These are phyloP conservation scores for Hysterangium stoloniferum DNA, from an alignment of 768 basidiomycete species.

Conservation along the genomic window DNA sequence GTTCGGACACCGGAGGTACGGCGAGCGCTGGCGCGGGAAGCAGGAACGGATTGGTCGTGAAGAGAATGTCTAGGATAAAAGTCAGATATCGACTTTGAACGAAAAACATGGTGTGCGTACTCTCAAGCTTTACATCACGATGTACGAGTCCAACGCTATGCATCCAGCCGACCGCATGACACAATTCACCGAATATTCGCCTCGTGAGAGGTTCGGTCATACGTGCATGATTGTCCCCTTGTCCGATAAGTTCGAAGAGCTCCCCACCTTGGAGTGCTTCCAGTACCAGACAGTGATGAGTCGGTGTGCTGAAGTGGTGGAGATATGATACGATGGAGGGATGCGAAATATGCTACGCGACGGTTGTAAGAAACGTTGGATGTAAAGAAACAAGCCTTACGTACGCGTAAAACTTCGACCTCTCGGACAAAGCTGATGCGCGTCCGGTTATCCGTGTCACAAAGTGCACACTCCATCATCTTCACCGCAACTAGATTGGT, in stretches of 20 bases:
- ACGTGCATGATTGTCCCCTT: slow-evolving; percentile 25
- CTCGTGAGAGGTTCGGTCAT: slow-evolving; percentile 44
- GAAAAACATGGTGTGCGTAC: slow-evolving; percentile 25
- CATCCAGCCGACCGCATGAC: slow-evolving; percentile 78
- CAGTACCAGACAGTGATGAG: slow-evolving; percentile 72
- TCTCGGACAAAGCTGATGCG: slow-evolving; percentile 73
- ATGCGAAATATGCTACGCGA: slow-evolving; percentile 63
- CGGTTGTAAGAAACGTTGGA: slow-evolving; percentile 3
- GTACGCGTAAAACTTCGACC: slow-evolving; percentile 74
- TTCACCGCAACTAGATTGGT: slow-evolving; percentile 46
- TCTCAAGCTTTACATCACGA: slow-evolving; percentile 77
- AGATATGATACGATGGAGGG: slow-evolving; percentile 71
- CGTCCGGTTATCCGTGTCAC: slow-evolving; percentile 42
- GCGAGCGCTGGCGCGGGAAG: slow-evolving; percentile 25
- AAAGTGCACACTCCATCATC: slow-evolving; percentile 37
- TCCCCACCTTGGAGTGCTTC: slow-evolving; percentile 76
- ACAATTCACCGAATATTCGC: slow-evolving; percentile 71
- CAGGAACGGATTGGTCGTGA: slow-evolving; percentile 45
- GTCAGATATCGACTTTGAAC: slow-evolving; percentile 1
- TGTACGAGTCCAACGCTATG: slow-evolving; percentile 81
- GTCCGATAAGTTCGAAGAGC: slow-evolving; percentile 67
- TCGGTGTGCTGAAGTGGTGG: slow-evolving; percentile 59
- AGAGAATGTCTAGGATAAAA: slow-evolving; percentile 54
- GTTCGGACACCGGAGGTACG: slow-evolving; percentile 31
- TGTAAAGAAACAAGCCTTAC: slow-evolving; percentile 19